Percentiles rank a stretch among this genome's conserved stretches.
Evolutionary conservation across 495 filamentous ascomycete genomes (phyloP).

Genomic region (Aspergillus mulundensis): DNA sequence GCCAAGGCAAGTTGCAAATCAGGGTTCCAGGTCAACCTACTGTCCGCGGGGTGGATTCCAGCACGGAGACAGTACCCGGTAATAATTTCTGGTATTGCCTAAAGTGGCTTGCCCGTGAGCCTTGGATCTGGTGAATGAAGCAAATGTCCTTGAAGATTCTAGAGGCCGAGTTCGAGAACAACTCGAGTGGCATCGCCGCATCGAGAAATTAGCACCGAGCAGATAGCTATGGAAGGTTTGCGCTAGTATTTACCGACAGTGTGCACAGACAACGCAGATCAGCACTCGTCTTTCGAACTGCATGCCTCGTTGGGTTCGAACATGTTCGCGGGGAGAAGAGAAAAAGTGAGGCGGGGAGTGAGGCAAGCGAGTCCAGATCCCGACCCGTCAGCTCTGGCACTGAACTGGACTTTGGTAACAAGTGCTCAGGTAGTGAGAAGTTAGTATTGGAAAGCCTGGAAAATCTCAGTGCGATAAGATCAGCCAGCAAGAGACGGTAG

Average conservation of each 20-base stretch:
- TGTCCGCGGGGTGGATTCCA: background rate
- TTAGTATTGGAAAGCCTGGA: too few species aligned
- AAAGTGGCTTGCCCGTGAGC: background rate
- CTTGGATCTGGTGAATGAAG: background rate
- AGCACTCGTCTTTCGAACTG: background rate
- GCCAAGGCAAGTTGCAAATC: background rate
- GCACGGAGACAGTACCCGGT: background rate
- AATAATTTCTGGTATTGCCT: background rate
- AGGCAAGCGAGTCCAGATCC: slow-evolving; percentile 9
- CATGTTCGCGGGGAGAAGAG: background rate
- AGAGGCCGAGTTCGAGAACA: background rate
- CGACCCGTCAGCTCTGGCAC: too few species aligned
- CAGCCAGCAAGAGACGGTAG: background rate
- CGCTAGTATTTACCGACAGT: background rate
- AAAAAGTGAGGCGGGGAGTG: slow-evolving; percentile 14
- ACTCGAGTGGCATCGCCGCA: too few species aligned
- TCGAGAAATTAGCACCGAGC: background rate
- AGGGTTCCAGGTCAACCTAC: background rate
- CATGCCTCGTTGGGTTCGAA: background rate
- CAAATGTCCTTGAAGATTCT: background rate
- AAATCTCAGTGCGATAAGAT: too few species aligned
- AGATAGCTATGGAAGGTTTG: background rate
- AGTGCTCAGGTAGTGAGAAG: too few species aligned
- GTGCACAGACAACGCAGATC: background rate
- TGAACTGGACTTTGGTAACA: too few species aligned